These are phyloP conservation scores for Penicillium flavigenum DNA, from an alignment of 495 filamentous ascomycete species.

Conservation along the genomic window DNA sequence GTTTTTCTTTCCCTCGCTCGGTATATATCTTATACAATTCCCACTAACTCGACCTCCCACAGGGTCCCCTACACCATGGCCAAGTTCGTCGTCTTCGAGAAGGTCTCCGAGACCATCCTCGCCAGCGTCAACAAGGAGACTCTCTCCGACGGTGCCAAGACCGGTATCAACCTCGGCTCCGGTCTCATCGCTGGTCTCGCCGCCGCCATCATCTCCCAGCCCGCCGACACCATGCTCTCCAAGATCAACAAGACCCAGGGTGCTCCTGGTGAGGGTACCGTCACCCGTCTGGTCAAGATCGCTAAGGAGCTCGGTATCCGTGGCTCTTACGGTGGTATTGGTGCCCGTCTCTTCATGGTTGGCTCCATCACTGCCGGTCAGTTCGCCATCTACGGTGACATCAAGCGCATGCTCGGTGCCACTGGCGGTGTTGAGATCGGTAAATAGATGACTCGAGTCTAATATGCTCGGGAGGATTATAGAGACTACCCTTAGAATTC, in stretches of 20 bases:
- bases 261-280: conserved; percentile 90
- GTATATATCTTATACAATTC: not conserved
- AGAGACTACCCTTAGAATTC: conserved; percentile 41
- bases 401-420: conserved; percentile 58
- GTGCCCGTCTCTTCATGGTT: conserved; percentile 62
- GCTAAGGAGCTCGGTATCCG: conserved; percentile 87
- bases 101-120: conserved; percentile 83
- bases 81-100: conserved; percentile 99
- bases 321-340: conserved; percentile 88
- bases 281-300: conserved; percentile 90
- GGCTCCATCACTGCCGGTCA: conserved; percentile 85
- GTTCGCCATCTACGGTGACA: conserved; percentile 91
- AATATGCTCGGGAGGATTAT: conserved; percentile 35
- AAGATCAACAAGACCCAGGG: conserved; percentile 99
- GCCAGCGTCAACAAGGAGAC: conserved; percentile 69
- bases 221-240: conserved; percentile 97
- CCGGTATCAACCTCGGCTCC: conserved; percentile 86
- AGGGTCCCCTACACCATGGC: conserved; percentile 99
- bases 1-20: conserved; percentile 25
- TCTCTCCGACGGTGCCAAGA: conserved; percentile 72
- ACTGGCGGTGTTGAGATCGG: conserved; percentile 78
- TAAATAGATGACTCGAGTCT: conserved; percentile 39
- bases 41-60: conserved; percentile 16
- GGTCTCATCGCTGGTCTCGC: conserved; percentile 98
- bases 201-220: conserved; percentile 93